Base-by-base conservation (phyloP, 1,139 yeast genomes). In the Dujonia santamariae region DNA sequence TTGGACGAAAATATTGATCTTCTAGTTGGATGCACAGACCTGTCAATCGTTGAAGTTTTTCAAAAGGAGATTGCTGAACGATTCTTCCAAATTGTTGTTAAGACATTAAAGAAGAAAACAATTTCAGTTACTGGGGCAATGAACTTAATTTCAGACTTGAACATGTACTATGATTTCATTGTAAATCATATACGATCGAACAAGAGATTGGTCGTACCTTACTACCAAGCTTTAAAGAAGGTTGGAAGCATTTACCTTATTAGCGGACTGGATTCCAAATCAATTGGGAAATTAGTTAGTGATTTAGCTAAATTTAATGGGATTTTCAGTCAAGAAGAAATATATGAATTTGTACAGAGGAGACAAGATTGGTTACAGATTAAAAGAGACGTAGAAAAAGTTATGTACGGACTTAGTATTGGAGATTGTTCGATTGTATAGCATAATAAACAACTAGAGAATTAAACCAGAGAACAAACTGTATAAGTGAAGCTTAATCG, bases 21-120 rank as follows among this genome's bases (percentile, higher is more conserved):
- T 33, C 63, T 92, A 33, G 79, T 77, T 14, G 96, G 90, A 3
- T 77, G 95, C 15, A 87, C 97, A 0, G 97, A 92, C 38, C 85
- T 83, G 50, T 76, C 88, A 0, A 82, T 94, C 7, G 76, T 90
- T 19, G 97, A 90, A 48, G 95, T 92, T 0, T 92, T 88, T 52
- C 95, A 90, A 48, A 96, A 88, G 52, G 98, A 92, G 52, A 80
- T 92, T 26, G 96, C 96, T 0, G 87, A 87, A 51, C 58, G 98
- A 32, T 82, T 92, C 44, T 88, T 87, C 51, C 81, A 77, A 29
- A 68, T 81, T 1, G 65, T 92, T 27, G 86, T 87, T 26, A 87
- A 86, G 53, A 76, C 83, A 38, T 67, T 92, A 34, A 72, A 75
- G 41, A 79, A 80, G 43, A 72, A 82, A 30, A 73, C 80, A 1